Conservation (phyloP, 164 flowering plant species). For the Nymphaea thermarum region DNA sequence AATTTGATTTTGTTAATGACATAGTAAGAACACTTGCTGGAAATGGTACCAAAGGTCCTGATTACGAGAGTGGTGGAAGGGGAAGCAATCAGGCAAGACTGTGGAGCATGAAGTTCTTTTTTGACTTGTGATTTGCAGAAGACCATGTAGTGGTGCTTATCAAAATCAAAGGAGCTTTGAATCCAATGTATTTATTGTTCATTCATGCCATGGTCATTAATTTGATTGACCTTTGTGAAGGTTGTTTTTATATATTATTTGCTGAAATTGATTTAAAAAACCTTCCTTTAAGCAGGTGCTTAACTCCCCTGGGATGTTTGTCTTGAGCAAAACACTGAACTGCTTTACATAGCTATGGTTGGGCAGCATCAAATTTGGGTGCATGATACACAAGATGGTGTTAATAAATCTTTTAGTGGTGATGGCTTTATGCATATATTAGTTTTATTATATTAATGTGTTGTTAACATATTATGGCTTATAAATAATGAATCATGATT, state of each 20-base stretch:
- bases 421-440: too few relatives aligned
- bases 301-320: constrained; percentile 98
- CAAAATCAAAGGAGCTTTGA: too few relatives aligned
- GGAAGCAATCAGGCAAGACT: constrained; percentile 66
- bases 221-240: too few relatives aligned
- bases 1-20: constrained; percentile 82
- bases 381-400: constrained; percentile 56
- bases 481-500: too few relatives aligned
- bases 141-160: too few relatives aligned
- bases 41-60: constrained; percentile 93
- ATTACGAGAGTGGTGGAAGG: constrained; percentile 68
- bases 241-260: too few relatives aligned
- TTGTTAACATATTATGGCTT: too few relatives aligned
- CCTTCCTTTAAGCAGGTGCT: constrained; percentile 68
- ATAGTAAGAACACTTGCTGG: constrained; percentile 88
- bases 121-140: neutral
- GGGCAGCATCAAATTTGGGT: constrained; percentile 98
- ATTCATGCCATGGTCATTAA: too few relatives aligned
- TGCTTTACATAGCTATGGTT: constrained; percentile 91
- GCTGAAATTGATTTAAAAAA: too few relatives aligned
- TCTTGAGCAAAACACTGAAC: constrained; percentile 54
- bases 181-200: too few relatives aligned
- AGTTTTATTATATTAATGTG: too few relatives aligned
- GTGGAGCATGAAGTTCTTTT: neutral
- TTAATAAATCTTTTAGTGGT: constrained; percentile 81